A percentile compares a stretch with the other conserved stretches of the same genome.
Conservation (phyloP, 768 basidiomycete species). For the Agrocybe pediades region DNA sequence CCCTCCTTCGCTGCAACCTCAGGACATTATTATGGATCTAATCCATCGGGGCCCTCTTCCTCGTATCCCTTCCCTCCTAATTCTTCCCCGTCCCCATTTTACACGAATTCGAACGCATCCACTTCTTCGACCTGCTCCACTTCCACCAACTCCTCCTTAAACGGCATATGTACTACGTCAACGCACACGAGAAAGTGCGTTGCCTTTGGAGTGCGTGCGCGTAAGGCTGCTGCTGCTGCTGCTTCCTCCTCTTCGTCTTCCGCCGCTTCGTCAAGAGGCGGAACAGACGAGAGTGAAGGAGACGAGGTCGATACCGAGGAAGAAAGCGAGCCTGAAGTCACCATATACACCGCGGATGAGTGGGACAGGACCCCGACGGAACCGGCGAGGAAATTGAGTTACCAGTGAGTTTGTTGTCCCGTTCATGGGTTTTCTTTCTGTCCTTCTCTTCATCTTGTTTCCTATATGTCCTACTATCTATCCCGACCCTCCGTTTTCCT, state of each 20-base stretch:
- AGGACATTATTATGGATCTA: too few relatives aligned
- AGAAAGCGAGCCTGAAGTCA: constrained; percentile 65
- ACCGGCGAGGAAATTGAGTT: constrained; percentile 60
- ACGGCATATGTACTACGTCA: constrained; percentile 1
- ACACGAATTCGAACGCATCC: constrained; percentile 8
- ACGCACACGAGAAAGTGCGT: constrained; percentile 52
- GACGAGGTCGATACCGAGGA: constrained; percentile 56
- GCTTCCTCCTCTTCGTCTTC: too few relatives aligned
- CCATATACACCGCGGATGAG: constrained; percentile 64
- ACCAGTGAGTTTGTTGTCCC: constrained; percentile 53
- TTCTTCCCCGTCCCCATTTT: constrained; percentile 3
- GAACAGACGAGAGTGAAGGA: background rate
- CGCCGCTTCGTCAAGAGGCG: too few relatives aligned
- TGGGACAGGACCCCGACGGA: constrained; percentile 80
- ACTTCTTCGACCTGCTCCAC: constrained; percentile 5
- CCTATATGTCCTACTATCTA: constrained; percentile 4
- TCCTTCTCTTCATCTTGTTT: background rate
- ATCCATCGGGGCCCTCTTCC: too few relatives aligned
- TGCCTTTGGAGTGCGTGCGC: constrained; percentile 55
- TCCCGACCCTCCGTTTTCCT: constrained; percentile 1
- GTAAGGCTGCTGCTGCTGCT: too few relatives aligned
- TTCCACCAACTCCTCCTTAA: background rate
- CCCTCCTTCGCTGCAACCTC: constrained; percentile 3
- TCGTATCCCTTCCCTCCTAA: background rate
- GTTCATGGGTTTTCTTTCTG: constrained; percentile 1